Conservation (phyloP, 352 stramenopile genomes). For the Sclerospora graminicola region DNA sequence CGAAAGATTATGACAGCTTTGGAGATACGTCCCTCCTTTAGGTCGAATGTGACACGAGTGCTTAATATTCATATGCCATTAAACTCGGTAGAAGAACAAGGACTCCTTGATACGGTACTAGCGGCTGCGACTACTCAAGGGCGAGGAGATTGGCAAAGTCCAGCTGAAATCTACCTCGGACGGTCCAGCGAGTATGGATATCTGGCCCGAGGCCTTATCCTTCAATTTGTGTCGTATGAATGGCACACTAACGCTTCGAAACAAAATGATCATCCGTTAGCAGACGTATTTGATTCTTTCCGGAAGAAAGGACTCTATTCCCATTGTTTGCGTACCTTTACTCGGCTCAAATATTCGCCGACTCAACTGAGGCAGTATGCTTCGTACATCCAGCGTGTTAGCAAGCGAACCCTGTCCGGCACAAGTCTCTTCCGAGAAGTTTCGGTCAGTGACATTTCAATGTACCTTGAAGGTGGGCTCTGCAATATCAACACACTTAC, state of each 20-base stretch:
- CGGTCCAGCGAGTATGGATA: conserved; percentile 52
- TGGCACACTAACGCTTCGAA: conserved; percentile 40
- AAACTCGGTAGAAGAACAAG: conserved; percentile 25
- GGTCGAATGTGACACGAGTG: conserved; percentile 43
- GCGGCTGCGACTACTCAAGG: conserved; percentile 19
- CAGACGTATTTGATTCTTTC: conserved; percentile 45
- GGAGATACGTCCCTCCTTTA: conserved; percentile 30
- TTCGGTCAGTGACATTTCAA: conserved; percentile 9
- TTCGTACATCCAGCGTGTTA: conserved; percentile 12
- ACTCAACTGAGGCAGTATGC: conserved; percentile 16
- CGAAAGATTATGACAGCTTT: conserved; percentile 35
- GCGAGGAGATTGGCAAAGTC: conserved; percentile 7
- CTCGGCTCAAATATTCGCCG: conserved; percentile 42
- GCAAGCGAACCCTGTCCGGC: conserved; percentile 2
- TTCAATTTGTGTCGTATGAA: conserved; percentile 50
- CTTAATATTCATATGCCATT: conserved; percentile 52
- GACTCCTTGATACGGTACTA: conserved; percentile 28
- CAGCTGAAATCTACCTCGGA: conserved; percentile 28
- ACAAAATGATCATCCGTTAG: conserved; percentile 26
- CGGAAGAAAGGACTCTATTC: conserved; percentile 50
- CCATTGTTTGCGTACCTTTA: conserved; percentile 60
- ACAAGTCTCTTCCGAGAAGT: conserved; percentile 9
- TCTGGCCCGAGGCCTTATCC: conserved; percentile 41
- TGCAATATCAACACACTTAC: conserved; percentile 17
- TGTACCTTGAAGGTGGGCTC: conserved; percentile 22